phyloP scores from a whole-genome alignment of 352 stramenopile species.

The Pythium sp. region DNA sequence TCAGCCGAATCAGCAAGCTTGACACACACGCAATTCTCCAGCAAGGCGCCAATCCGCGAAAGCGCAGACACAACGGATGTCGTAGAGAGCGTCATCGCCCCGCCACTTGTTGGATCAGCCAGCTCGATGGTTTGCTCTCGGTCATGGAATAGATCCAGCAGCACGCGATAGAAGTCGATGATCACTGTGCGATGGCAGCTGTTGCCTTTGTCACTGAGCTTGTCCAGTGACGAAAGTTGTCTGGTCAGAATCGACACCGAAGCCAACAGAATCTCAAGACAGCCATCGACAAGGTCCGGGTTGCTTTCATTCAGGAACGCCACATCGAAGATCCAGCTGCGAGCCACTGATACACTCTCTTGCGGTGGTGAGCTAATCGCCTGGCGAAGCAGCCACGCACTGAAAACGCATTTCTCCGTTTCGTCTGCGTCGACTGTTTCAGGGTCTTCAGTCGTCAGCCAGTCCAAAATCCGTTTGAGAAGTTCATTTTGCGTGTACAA shows the following conservation, averaged over 20 bases:
- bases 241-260: constrained; percentile 21
- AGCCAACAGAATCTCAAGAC: constrained; percentile 26
- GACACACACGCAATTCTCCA: constrained; percentile 22
- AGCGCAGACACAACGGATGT: constrained; percentile 18
- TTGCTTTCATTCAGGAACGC: constrained; percentile 40
- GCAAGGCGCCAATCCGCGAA: constrained; percentile 27
- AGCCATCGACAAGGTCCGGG: constrained; percentile 24
- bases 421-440: constrained; percentile 15
- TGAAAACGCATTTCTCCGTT: constrained; percentile 21
- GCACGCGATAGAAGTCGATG: constrained; percentile 24
- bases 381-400: constrained; percentile 34
- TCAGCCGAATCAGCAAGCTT: neutral
- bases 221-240: constrained; percentile 8
- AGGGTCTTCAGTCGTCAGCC: constrained; percentile 10
- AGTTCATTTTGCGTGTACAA: neutral
- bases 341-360: neutral
- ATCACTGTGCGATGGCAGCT: constrained; percentile 10
- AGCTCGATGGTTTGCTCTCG: constrained; percentile 36
- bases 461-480: constrained; percentile 5
- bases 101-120: constrained; percentile 29
- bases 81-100: constrained; percentile 27
- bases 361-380: neutral
- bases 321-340: constrained; percentile 65
- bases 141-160: constrained; percentile 39
- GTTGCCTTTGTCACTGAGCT: constrained; percentile 4